Evolutionary conservation across 2,329 filamentous ascomycete genomes (phyloP).

Genomic region (Colletotrichum sp.): DNA sequence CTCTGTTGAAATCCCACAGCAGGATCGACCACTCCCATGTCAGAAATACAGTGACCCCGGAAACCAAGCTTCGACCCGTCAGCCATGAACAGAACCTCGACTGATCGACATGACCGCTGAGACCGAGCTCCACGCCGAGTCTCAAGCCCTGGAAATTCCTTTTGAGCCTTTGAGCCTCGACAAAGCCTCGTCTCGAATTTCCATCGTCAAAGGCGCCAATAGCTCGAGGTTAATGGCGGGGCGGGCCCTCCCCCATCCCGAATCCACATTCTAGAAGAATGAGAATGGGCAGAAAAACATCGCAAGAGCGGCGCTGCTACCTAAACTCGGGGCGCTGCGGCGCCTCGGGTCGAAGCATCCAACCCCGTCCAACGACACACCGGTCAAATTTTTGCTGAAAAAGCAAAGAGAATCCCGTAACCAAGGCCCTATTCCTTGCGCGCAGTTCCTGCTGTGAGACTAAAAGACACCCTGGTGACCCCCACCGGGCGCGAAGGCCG

Average conservation of each 20-base stretch:
- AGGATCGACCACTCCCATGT: neutral
- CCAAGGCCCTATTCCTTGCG: neutral
- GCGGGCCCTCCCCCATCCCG: neutral
- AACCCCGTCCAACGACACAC: neutral
- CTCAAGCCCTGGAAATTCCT: neutral
- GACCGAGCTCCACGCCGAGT: neutral
- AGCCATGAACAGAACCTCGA: neutral
- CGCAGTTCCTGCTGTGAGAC: neutral
- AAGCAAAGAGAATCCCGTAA: neutral
- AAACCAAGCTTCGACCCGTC: neutral
- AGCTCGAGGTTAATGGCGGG: neutral
- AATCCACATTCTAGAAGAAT: neutral
- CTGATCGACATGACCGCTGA: neutral
- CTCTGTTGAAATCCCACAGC: neutral
- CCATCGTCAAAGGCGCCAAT: neutral
- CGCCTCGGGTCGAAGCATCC: constrained; percentile 3
- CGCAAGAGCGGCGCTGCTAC: neutral
- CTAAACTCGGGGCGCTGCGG: constrained; percentile 1
- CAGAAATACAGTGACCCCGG: neutral
- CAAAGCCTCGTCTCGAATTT: neutral
- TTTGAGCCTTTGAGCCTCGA: neutral
- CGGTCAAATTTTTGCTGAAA: neutral
- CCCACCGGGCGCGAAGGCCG: neutral
- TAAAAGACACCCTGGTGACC: neutral
- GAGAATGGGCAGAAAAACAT: neutral